Evolutionary conservation across 495 filamentous ascomycete genomes (phyloP).

Genomic region (Acidiella bohemica): DNA sequence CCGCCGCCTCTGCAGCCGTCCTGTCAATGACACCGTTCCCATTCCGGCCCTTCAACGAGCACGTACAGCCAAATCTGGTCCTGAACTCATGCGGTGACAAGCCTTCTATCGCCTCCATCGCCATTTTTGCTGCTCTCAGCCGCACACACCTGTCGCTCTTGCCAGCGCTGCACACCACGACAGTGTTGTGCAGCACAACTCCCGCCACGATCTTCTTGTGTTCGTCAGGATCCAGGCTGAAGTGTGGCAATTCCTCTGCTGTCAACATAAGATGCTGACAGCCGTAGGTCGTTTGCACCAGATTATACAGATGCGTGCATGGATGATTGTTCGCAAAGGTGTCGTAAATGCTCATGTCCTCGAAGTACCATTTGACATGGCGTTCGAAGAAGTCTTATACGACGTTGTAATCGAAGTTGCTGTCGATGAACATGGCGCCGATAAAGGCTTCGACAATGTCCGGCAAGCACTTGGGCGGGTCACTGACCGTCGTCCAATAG

Average conservation of each 20-base stretch:
- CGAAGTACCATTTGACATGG: slow-evolving; percentile 64
- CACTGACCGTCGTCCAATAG: slow-evolving; percentile 60
- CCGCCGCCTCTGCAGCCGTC: too few species aligned
- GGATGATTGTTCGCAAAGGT: slow-evolving; percentile 82
- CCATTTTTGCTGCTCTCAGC: slow-evolving; percentile 55
- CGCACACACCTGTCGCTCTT: slow-evolving; percentile 58
- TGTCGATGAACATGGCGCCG: slow-evolving; percentile 86
- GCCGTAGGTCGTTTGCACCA: slow-evolving; percentile 37
- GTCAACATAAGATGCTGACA: slow-evolving; percentile 45
- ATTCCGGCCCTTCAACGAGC: slow-evolving; percentile 25
- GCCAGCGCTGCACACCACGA: slow-evolving; percentile 38
- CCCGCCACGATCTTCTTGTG: slow-evolving; percentile 47
- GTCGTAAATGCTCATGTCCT: slow-evolving; percentile 81
- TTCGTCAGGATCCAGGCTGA: slow-evolving; percentile 34
- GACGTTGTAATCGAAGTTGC: slow-evolving; percentile 54
- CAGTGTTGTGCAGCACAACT: slow-evolving; percentile 60
- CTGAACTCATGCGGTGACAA: slow-evolving; percentile 48
- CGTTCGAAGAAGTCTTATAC: slow-evolving; percentile 64
- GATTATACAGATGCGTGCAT: slow-evolving; percentile 42
- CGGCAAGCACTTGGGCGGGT: slow-evolving; percentile 73
- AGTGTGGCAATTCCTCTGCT: slow-evolving; percentile 34
- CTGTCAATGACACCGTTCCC: neutral
- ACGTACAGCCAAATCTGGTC: slow-evolving; percentile 48
- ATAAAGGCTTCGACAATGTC: slow-evolving; percentile 86
- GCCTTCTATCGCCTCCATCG: slow-evolving; percentile 43